Base-by-base conservation (phyloP, 192 early-diverging fungal species). In the Umbelopsis ramanniana region DNA sequence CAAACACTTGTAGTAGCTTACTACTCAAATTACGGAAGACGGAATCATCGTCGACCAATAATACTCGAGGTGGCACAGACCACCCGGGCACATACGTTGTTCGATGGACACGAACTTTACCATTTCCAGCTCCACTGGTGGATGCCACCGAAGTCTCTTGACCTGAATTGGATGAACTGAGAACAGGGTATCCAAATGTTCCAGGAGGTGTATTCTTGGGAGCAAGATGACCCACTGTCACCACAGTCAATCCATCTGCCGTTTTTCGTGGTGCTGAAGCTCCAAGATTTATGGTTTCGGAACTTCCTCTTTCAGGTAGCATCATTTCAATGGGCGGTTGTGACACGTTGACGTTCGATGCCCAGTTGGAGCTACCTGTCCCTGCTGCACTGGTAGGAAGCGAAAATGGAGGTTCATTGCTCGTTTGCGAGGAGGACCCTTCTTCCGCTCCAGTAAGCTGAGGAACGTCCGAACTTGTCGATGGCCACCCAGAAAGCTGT, bases 21-120 rank as follows among this genome's bases (percentile, higher is more conserved):
- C 84, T 83, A 23, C 87, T 74, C 15, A 88, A 69, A 15, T 67
- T 71, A 43, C 87, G 81, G 69, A 80, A 89, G 6, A 84, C 79
- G 33, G 87, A 85, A 72, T 93, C 91, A 53, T 93, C 92, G 48
- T 93, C 92, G 1, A 93, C 83, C 12, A 93, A 53, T 37, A 93
- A 70, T 14, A 89, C 86, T 57, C 82, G 80, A 17, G 89, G 88
- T 21, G 87, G 84, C 72, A 69, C 38, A 73, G 84, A 47, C 84
- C 76, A 68, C 74, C 71, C 50, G 14, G 57, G 57, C 5, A 63
- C 57, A 48, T 71, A 76, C 23, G 67, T 74, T 52, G 53, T 55
- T 7, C 74, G 78, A 69, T 67, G 70, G 43, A 77, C 75, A 21
- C 71, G 66, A 17, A 72, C 37, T 40, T 63, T 63, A 17, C 57